A percentile compares a stretch with the other conserved stretches of the same genome.
These are phyloP conservation scores for Plasmodium cynomolgi DNA, from an alignment of 169 alveolate genomes.

Conservation along the genomic window DNA sequence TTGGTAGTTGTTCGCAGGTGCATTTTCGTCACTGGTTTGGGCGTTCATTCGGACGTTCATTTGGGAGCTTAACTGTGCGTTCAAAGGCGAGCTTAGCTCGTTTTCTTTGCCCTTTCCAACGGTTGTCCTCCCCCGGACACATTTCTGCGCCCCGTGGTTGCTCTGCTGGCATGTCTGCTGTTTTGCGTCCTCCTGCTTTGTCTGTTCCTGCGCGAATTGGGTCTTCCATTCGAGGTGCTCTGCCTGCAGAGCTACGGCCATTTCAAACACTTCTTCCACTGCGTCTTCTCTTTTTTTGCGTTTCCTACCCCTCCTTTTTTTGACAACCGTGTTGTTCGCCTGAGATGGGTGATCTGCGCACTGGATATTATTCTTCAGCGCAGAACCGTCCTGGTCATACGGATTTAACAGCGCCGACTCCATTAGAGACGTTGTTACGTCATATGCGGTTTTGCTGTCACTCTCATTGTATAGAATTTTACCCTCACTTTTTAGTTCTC, in stretches of 20 bases:
- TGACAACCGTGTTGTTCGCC: background rate
- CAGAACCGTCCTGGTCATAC: background rate
- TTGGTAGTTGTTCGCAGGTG: background rate
- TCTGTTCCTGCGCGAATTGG: background rate
- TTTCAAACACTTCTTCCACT: background rate
- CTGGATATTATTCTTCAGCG: background rate
- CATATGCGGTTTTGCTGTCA: constrained; percentile 40
- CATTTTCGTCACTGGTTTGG: background rate
- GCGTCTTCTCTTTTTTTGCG: constrained; percentile 5
- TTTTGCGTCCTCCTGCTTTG: background rate
- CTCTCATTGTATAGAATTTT: constrained; percentile 45
- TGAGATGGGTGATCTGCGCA: background rate
- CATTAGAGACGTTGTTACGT: constrained; percentile 29
- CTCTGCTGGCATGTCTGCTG: background rate
- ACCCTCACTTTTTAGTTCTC: constrained; percentile 46
- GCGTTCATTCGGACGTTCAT: background rate
- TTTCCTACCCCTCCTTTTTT: constrained; percentile 5
- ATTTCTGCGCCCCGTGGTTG: background rate
- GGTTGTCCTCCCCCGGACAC: background rate
- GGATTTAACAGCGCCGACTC: constrained; percentile 14
- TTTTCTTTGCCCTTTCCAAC: background rate
- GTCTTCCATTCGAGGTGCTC: background rate
- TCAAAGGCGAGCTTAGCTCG: background rate
- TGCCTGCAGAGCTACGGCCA: background rate
- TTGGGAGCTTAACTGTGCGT: background rate